Evolutionary conservation across 78 protist genomes (phyloP).

Genomic region (Dictyostelium purpureum): DNA sequence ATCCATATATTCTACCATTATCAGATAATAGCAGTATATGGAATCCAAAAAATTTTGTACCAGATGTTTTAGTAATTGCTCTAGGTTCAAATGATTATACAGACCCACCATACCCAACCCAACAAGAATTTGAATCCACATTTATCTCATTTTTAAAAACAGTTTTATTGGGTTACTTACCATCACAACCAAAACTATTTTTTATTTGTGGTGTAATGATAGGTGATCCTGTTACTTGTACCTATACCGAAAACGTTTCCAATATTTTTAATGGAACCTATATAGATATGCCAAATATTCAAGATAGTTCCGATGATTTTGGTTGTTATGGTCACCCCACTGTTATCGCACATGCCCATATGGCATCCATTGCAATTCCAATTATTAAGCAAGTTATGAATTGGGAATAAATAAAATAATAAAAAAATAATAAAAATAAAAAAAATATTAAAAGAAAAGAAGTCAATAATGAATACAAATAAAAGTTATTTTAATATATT

Average conservation of each 20-base stretch:
- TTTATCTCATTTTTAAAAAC: constrained; percentile 17
- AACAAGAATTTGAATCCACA: constrained; percentile 7
- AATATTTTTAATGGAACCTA: not conserved
- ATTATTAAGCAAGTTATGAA: constrained; percentile 40
- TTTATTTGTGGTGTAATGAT: constrained; percentile 81
- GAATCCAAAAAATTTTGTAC: constrained; percentile 10
- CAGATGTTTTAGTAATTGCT: constrained; percentile 56
- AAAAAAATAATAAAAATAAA: not conserved
- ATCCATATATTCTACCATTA: not conserved
- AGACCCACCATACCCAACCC: constrained; percentile 50
- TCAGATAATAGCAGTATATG: not conserved
- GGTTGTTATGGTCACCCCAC: constrained; percentile 80
- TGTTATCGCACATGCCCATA: constrained; percentile 29
- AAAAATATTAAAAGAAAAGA: too few species aligned
- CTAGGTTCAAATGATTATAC: constrained; percentile 79
- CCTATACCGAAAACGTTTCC: constrained; percentile 14
- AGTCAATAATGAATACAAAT: too few species aligned
- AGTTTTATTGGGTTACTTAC: not conserved
- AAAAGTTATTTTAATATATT: too few species aligned
- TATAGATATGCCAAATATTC: constrained; percentile 67
- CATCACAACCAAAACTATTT: constrained; percentile 5
- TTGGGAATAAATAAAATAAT: constrained; percentile 9
- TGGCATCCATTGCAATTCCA: constrained; percentile 25
- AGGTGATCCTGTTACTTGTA: constrained; percentile 1
- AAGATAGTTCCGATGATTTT: not conserved